These are phyloP conservation scores for Saprolegnia diclina DNA, from an alignment of 352 stramenopile genomes.

Conservation along the genomic window DNA sequence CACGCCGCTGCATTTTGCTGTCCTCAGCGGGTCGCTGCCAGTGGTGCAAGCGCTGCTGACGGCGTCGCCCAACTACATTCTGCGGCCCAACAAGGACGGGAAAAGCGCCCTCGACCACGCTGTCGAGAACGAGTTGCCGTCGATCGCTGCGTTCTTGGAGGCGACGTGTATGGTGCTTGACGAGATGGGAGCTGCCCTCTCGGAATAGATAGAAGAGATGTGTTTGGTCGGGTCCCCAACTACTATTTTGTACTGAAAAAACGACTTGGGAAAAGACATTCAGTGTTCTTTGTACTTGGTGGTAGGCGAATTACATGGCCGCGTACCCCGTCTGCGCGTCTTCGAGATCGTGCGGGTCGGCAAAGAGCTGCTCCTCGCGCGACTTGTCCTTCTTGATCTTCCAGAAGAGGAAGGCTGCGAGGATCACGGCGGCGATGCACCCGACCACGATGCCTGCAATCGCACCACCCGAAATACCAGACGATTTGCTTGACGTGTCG, in stretches of 20 bases:
- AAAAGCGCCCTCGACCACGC: slow-evolving; percentile 43
- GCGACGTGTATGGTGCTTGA: background rate
- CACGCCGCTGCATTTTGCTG: slow-evolving; percentile 55
- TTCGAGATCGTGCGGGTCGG: slow-evolving; percentile 6
- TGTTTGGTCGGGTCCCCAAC: no score
- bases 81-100: slow-evolving; percentile 47
- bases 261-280: no score
- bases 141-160: slow-evolving; percentile 33
- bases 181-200: background rate
- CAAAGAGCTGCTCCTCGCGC: slow-evolving; percentile 2
- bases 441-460: slow-evolving; percentile 1
- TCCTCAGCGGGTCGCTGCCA: slow-evolving; percentile 38
- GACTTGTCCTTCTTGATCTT: slow-evolving; percentile 17
- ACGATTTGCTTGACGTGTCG: background rate
- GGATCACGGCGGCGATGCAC: slow-evolving; percentile 2
- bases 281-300: no score
- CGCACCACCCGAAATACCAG: slow-evolving; percentile 6
- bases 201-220: no score
- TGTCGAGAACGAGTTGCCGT: slow-evolving; percentile 30
- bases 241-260: no score
- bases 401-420: background rate
- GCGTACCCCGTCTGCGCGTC: slow-evolving; percentile 1
- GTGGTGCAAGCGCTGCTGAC: slow-evolving; percentile 36
- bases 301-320: background rate
- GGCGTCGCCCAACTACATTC: slow-evolving; percentile 44